Base-by-base conservation (phyloP, 768 basidiomycete species). In the Tricholoma sp. region DNA sequence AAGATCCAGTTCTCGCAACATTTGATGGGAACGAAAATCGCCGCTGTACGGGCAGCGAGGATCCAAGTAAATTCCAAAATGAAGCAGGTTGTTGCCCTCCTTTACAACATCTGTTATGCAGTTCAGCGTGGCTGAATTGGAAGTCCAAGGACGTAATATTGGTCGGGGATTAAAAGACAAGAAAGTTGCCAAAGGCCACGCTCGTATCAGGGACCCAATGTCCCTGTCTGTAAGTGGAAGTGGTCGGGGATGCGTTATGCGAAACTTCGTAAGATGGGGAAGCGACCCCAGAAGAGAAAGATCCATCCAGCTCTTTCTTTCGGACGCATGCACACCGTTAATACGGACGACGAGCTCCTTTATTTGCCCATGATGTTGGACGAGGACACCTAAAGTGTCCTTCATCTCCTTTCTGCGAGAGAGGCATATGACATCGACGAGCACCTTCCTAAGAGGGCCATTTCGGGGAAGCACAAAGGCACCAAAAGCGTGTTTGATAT, bases 41-140 rank as follows among this genome's bases (percentile, higher is more conserved):
- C 49, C 16, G 5, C 19, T 18, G 41, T 18, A 41, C 9, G 19
- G 0, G 18, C 24, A n/a, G 27, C 39, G 56, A 2, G 31, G 29
- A 24, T 57, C 43, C 27, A 52, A 22, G 37, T 52, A n/a, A n/a
- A 57, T 35, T 16, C 56, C 56, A n/a, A 57, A 46, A 22, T 57
- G 50, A 50, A 12, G 43, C 10, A 57, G 31, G 19, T 19, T 22
- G 8, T 45, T 9, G 35, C 56, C 24, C 4, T 32, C 24, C 0
- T 56, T 50, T 7, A 31, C 50, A n/a, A 46, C 29, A 3, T 52
- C 29, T 18, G 34, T 34, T 21, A 57, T 14, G 41, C 27, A 43
- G 16, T 32, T 31, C 29, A 57, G 8, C 12, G 50, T 57, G 21
- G 39, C 24, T n/a, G 14, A 22, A 34, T 5, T 2, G 29, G 50